Base-by-base conservation (phyloP, 23 red algal species). In the Gracilaria caudata region DNA sequence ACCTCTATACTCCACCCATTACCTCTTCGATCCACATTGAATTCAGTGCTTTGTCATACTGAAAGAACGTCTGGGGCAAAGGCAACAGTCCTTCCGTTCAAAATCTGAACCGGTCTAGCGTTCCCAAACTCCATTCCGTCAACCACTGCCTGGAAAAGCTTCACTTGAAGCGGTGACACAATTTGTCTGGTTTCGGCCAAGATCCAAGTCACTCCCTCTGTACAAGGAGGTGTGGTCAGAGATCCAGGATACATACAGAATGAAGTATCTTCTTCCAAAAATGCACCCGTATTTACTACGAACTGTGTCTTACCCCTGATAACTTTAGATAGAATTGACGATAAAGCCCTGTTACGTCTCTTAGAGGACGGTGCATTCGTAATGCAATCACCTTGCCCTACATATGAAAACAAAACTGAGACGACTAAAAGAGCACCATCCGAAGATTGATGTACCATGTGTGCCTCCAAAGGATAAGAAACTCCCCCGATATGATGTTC, bases 141-240 rank as follows among this genome's bases (percentile, higher is more conserved):
- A 1, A 51, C 72, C 12, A 51, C 10, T 43, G 23, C 36, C 45
- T 77, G 38, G 19, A 47, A 80, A 8, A 40, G 6, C 3, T 61
- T 57, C 16, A 80, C 77, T 6, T 80, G 11, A 3, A 21, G 0
- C 4, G 32, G 30, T 0, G 77, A 58, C 3, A 80, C 28, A 6
- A 51, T 57, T 20, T 80, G 77, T 44, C 32, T 40, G 0, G 3
- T 43, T 4, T 39, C 51, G 0, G 51, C 3, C 81, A 85, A 25
- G 24, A 85, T n/a, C 80, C 80, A 93, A 4, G 81, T 93, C 35
- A 93, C 90, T 24, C 68, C 81, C 78, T 93, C 90, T 0, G 80
- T 78, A 36, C 90, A 93, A 38, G 90, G 90, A 33, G 90, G 90
- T 28, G 90, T 93, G 10, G 90, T 93, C 0, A 93, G 32, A 11